phyloP scores from a whole-genome alignment of 768 basidiomycete species.

The Lactarius psammicola region DNA sequence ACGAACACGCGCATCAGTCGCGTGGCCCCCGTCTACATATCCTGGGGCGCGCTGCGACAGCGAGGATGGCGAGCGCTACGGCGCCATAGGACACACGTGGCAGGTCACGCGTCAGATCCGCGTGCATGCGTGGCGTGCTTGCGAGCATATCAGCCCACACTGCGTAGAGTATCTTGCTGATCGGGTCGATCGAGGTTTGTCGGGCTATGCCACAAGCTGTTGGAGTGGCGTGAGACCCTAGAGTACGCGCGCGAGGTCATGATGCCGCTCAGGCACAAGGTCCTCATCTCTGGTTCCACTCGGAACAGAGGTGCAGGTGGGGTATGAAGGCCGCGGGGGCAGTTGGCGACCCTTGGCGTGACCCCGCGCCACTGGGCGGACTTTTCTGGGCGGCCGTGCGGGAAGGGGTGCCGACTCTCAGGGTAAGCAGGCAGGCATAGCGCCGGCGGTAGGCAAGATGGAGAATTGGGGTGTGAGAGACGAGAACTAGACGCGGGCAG shows the following conservation, averaged over 20 bases:
- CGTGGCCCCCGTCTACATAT: too few relatives aligned
- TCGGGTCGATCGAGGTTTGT: constrained; percentile 65
- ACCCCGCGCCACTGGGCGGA: constrained; percentile 52
- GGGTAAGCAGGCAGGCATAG: constrained; percentile 78
- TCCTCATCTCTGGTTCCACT: constrained; percentile 60
- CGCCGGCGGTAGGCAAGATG: too few relatives aligned
- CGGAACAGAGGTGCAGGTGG: constrained; percentile 72
- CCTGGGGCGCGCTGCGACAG: too few relatives aligned
- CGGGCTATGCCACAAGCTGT: constrained; percentile 38
- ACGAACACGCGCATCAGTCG: too few relatives aligned
- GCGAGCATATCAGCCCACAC: too few relatives aligned
- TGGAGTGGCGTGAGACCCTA: constrained; percentile 55
- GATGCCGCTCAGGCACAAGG: constrained; percentile 62
- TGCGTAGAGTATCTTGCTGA: constrained; percentile 86
- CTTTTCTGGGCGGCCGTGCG: constrained; percentile 44
- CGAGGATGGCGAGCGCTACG: too few relatives aligned
- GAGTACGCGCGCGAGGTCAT: constrained; percentile 82
- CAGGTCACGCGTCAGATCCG: too few relatives aligned
- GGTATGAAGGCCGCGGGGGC: constrained; percentile 62
- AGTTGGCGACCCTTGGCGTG: constrained; percentile 51
- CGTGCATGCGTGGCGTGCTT: too few relatives aligned
- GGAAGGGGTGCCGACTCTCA: constrained; percentile 64
- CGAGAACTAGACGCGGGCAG: too few relatives aligned
- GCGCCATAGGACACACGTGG: too few relatives aligned
- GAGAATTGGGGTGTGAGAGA: too few relatives aligned